A percentile compares a stretch with the other conserved stretches of the same genome.
phyloP scores from a whole-genome alignment of 148 eudicot species.

The Gaultheria prostrata region DNA sequence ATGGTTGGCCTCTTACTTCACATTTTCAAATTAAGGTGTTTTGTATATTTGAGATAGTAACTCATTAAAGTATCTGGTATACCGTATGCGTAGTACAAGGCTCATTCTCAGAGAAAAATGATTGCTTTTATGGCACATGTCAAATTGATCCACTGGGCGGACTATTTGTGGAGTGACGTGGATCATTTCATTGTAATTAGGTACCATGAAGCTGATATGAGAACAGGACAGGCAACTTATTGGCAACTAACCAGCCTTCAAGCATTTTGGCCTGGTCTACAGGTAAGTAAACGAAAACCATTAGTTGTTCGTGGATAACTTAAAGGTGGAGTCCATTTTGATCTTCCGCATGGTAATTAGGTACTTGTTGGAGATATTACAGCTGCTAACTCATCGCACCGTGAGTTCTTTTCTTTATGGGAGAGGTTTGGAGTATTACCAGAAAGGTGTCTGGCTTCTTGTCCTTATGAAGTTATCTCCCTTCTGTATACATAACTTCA shows the following conservation, averaged over 20 bases:
- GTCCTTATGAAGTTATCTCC: background rate
- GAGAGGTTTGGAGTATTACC: slow-evolving; percentile 85
- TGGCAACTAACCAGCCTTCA: slow-evolving; percentile 99
- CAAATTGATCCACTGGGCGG: background rate
- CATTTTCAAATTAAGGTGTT: background rate
- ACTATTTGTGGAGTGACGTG: background rate
- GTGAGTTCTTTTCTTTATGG: slow-evolving; percentile 88
- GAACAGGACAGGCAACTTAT: slow-evolving; percentile 87
- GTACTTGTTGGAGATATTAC: slow-evolving; percentile 90
- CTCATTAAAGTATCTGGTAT: background rate
- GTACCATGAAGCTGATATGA: slow-evolving; percentile 99
- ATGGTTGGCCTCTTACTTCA: background rate
- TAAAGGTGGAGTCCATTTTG: slow-evolving; percentile 13
- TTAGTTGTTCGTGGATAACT: background rate
- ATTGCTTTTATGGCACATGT: background rate
- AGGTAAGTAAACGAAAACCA: slow-evolving; percentile 40
- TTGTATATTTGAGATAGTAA: background rate
- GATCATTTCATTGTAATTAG: slow-evolving; percentile 30
- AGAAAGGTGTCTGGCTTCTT: slow-evolving; percentile 59
- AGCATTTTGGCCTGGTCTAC: slow-evolving; percentile 99
- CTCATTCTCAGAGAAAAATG: background rate
- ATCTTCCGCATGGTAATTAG: slow-evolving; percentile 36
- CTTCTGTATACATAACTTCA: background rate
- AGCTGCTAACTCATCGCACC: slow-evolving; percentile 94
- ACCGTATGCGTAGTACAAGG: background rate